phyloP scores from a whole-genome alignment of 768 basidiomycete genomes.

The Tylopilus vinaceipallidus region DNA sequence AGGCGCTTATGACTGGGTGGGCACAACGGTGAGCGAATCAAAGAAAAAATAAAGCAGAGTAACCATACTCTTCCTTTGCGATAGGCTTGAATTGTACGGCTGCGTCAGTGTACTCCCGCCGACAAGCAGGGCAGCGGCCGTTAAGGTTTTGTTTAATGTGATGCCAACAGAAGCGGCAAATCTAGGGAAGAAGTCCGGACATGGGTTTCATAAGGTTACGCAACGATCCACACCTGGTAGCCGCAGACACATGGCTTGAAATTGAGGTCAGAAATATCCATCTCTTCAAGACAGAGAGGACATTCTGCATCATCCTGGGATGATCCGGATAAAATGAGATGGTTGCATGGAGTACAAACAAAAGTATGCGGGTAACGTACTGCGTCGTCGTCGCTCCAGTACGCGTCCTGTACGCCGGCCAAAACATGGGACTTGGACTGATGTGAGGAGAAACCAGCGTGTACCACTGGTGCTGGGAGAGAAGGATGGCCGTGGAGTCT shows the following conservation, averaged over 20 bases:
- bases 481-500: slow-evolving; percentile 61
- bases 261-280: slow-evolving; percentile 98
- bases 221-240: slow-evolving; percentile 68
- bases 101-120: slow-evolving; percentile 90
- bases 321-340: slow-evolving; percentile 19
- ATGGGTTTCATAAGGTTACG: slow-evolving; percentile 17
- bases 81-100: slow-evolving; percentile 94
- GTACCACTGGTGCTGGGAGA: slow-evolving; percentile 71
- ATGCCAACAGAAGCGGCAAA: slow-evolving; percentile 99
- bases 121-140: slow-evolving; percentile 94
- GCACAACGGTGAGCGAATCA: slow-evolving; percentile 17
- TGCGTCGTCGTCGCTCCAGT: slow-evolving; percentile 92
- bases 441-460: slow-evolving; percentile 64
- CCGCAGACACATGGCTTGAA: slow-evolving; percentile 99
- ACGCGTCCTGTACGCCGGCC: slow-evolving; percentile 93
- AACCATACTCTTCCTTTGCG: slow-evolving; percentile 90
- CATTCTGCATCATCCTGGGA: slow-evolving; percentile 94
- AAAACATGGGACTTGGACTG: slow-evolving; percentile 85
- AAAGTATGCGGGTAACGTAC: slow-evolving; percentile 39
- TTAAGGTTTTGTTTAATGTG: slow-evolving; percentile 97
- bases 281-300: slow-evolving; percentile 96
- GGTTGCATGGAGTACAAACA: slow-evolving; percentile 9
- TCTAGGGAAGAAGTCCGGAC: slow-evolving; percentile 47
- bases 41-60: neutral
- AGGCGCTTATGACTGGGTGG: slow-evolving; percentile 82